Base-by-base conservation (phyloP, 148 eudicot genomes). In the Selenicereus undatus region DNA sequence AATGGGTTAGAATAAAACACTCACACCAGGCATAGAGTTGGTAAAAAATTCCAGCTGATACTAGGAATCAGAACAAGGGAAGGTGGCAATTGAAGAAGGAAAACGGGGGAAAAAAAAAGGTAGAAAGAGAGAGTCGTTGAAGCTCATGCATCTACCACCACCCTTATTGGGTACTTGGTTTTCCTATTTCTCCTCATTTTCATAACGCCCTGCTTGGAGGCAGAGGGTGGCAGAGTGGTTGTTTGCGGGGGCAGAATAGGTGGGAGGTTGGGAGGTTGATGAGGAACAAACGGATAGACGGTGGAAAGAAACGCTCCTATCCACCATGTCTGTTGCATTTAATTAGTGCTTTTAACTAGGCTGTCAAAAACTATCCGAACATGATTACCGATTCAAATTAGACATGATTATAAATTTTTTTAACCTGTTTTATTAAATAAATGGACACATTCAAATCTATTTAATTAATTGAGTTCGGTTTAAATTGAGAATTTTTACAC, bases 121-220 rank as follows among this genome's bases (percentile, higher is more conserved):
- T 5, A 29, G 60, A 65, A 22, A 64, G 10, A 21, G 56, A 73
- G 45, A 76, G 85, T 81, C 79, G 86, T 76, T 81, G 81, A 51
- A 26, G 69, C 14, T 64, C 30, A 83, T 86, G 32, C 86, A 83
- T 81, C 82, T 81, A 84, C 84, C 71, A 84, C 88, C 83, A 71
- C 76, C 84, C 30, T 76, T 20, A 30, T 0, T 39, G n/a, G 66
- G 1, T 22, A 30, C 43, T 43, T 50, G 51, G 50, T 45, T 74
- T 51, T 2, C 14, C 20, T 13, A 48, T 26, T 52, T 51, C 18
- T 11, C 17, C 30, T 9, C 50, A 29, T 77, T 56, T 1, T 43
- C 27, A 65, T 79, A 70, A 70, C 27, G 50, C 76, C 36, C 58
- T 79, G 52, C 75, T 83, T 79, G 11, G 69, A 27, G 1, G 71